phyloP scores from a whole-genome alignment of 2,329 filamentous ascomycete species.

The Raffaelea ambrosiae region DNA sequence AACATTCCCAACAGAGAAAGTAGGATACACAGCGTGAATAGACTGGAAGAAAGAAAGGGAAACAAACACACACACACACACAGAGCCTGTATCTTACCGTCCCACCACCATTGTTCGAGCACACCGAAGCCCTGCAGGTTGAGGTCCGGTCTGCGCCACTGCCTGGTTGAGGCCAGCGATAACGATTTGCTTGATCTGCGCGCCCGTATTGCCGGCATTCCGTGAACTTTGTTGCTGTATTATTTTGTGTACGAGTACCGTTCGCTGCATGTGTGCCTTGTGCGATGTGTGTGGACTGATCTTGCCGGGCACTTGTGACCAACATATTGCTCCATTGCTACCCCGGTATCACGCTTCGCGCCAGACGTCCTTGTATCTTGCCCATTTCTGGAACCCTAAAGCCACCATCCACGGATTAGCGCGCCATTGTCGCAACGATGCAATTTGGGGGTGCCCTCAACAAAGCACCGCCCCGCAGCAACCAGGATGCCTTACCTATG shows the following conservation, averaged over 20 bases:
- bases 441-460: neutral
- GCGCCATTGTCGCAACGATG: neutral
- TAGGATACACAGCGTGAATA: too few species aligned
- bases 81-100: too few species aligned
- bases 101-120: too few species aligned
- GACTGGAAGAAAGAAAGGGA: too few species aligned
- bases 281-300: neutral
- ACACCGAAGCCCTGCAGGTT: too few species aligned
- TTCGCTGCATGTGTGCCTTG: neutral
- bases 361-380: conserved; percentile 48
- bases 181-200: too few species aligned
- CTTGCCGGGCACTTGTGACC: neutral
- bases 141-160: too few species aligned
- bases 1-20: too few species aligned
- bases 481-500: conserved; percentile 38
- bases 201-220: neutral
- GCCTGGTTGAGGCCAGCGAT: too few species aligned
- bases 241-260: too few species aligned
- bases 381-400: conserved; percentile 50
- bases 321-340: neutral
- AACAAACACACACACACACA: too few species aligned
- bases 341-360: conserved; percentile 20
- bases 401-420: neutral
- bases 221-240: neutral
- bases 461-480: neutral